Evolutionary conservation across 225 moss, liverwort and hornwort species (phyloP), one percentile per base, ranked within the genome.

Genomic region (Antitrichia curtipendula): DNA sequence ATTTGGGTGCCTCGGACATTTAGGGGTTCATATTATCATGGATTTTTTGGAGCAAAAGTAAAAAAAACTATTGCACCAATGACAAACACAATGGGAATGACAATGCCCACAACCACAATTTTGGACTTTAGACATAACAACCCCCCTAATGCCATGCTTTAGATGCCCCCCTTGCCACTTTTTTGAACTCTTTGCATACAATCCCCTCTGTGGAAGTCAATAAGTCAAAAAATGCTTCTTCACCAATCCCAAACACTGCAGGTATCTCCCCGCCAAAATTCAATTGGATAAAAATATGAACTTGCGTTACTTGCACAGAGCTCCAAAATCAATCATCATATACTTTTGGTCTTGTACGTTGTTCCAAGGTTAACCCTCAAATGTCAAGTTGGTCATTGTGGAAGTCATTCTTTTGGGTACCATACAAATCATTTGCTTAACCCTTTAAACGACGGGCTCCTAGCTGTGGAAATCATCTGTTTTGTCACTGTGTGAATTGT

Each of bases 381-480:
- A 64, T 1, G 2, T 3, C 0, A 1, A 0, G 5, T 2, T 36
- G 3, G 20, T 36, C 36, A 65, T 1, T 4, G 0, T 36, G 0
- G 34, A 66, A 21, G n/a, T n/a, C n/a, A n/a, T n/a, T 22, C 0
- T n/a, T 66, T 64, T 36, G 1, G 0, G 3, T 64, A 36, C 1
- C 1, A 0, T 19, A 0, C 16, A 2, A 64, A 64, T 32, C 17
- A 63, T 36, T 64, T 64, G 5, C 16, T 64, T 10, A 34, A n/a
- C n/a, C n/a, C n/a, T n/a, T n/a, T n/a, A n/a, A n/a, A n/a, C n/a
- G n/a, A n/a, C n/a, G n/a, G n/a, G n/a, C n/a, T n/a, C n/a, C n/a
- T n/a, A n/a, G n/a, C n/a, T n/a, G n/a, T n/a, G n/a, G n/a, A n/a
- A n/a, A n/a, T n/a, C n/a, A n/a, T n/a, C n/a, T n/a, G n/a, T n/a